phyloP scores from a whole-genome alignment of 2,329 filamentous ascomycete species.

The Lizonia empirigonia region DNA sequence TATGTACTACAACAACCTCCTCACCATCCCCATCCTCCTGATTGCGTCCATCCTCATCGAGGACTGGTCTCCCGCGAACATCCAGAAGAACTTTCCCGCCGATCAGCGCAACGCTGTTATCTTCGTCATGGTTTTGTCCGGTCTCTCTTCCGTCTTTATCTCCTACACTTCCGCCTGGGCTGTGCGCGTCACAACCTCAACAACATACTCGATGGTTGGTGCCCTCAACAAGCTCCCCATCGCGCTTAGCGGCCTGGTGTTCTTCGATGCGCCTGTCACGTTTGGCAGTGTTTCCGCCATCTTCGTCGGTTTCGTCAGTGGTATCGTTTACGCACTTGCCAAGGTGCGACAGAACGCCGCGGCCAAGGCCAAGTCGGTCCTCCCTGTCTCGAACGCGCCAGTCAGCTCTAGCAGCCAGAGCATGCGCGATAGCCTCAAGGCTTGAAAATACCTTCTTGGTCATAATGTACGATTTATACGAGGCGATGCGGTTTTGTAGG shows the following conservation, averaged over 20 bases:
- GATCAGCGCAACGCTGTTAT: slow-evolving; percentile 79
- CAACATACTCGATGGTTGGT: slow-evolving; percentile 98
- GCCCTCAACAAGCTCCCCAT: slow-evolving; percentile 98
- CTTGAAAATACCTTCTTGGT: slow-evolving; percentile 21
- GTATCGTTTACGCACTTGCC: slow-evolving; percentile 85
- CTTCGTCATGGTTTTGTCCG: slow-evolving; percentile 90
- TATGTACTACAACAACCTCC: slow-evolving; percentile 99
- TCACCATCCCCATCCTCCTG: slow-evolving; percentile 91
- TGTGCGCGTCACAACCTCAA: slow-evolving; percentile 94
- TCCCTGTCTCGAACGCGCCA: slow-evolving; percentile 69
- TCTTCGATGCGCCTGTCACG: slow-evolving; percentile 94
- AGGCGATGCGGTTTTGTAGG: slow-evolving; percentile 19
- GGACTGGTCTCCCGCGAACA: slow-evolving; percentile 88
- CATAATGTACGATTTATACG: slow-evolving; percentile 13
- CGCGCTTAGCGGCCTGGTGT: slow-evolving; percentile 87
- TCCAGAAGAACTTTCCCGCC: slow-evolving; percentile 85
- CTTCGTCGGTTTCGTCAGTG: slow-evolving; percentile 85
- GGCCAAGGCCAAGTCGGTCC: slow-evolving; percentile 68
- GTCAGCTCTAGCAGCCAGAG: slow-evolving; percentile 93
- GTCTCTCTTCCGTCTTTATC: slow-evolving; percentile 92
- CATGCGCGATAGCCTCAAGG: slow-evolving; percentile 80
- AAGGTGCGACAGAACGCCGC: slow-evolving; percentile 79
- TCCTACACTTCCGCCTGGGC: slow-evolving; percentile 99
- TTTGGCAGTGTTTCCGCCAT: slow-evolving; percentile 92
- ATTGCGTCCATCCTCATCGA: slow-evolving; percentile 81